These are phyloP conservation scores for Gossypium longicalyx DNA, from an alignment of 345 rosid genomes.

Conservation along the genomic window DNA sequence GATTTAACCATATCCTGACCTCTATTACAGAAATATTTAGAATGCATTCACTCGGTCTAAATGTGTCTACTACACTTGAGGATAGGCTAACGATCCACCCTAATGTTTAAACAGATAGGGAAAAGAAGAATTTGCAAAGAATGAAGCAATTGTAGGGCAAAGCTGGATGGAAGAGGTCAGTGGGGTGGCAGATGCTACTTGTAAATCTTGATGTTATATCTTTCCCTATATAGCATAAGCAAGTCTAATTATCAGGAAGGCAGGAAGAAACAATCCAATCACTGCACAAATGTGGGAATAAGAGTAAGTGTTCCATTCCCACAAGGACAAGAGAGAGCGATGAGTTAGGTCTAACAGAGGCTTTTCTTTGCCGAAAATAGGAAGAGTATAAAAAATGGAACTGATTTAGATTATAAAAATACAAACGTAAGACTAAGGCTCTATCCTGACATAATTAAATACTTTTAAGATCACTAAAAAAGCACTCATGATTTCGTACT, in stretches of 20 bases:
- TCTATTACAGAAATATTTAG: not conserved
- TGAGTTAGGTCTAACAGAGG: not conserved
- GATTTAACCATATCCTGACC: not conserved
- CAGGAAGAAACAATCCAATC: not conserved
- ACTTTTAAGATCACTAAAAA: slow-evolving; percentile 25
- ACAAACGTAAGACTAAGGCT: not conserved
- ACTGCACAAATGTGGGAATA: not conserved
- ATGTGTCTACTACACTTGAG: not conserved
- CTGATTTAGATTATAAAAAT: not conserved
- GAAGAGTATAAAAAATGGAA: not conserved
- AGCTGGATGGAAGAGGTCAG: not conserved
- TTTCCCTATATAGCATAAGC: not conserved
- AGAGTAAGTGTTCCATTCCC: not conserved
- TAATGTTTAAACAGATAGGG: not conserved
- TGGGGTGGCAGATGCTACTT: not conserved
- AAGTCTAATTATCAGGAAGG: not conserved
- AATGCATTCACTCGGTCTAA: not conserved
- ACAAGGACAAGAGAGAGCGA: not conserved
- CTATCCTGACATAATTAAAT: slow-evolving; percentile 18
- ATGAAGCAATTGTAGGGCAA: not conserved
- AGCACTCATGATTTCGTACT: slow-evolving; percentile 45
- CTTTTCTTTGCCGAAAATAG: not conserved
- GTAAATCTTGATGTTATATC: not conserved
- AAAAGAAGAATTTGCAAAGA: slow-evolving; percentile 3
- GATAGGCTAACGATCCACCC: slow-evolving; percentile 2